A percentile compares a stretch with the other conserved stretches of the same genome.
Evolutionary conservation across 345 rosid genomes (phyloP).

Genomic region (Gossypium thurberi): DNA sequence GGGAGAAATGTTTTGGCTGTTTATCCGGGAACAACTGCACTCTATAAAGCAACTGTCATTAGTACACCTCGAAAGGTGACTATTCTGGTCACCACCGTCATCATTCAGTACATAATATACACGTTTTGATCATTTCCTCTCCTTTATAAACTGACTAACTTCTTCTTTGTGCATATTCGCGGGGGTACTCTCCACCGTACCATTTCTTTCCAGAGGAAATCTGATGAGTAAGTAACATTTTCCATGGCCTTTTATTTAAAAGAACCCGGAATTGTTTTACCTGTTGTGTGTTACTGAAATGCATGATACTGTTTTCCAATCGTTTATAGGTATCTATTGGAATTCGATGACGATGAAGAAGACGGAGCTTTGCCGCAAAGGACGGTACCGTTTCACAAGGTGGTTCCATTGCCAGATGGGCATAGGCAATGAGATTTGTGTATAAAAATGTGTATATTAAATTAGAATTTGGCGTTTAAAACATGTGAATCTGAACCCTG

Average conservation of each 20-base stretch:
- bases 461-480: not conserved
- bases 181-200: constrained; percentile 4
- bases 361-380: constrained; percentile 88
- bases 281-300: not conserved
- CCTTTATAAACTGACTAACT: constrained; percentile 13
- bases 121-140: not conserved
- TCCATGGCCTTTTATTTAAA: not conserved
- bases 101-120: not conserved
- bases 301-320: not conserved
- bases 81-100: not conserved
- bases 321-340: constrained; percentile 63
- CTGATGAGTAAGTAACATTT: constrained; percentile 69
- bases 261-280: not conserved
- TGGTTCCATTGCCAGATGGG: constrained; percentile 79
- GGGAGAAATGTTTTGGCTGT: constrained; percentile 91
- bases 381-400: constrained; percentile 69
- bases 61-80: constrained; percentile 67
- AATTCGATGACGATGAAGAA: constrained; percentile 94
- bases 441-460: constrained; percentile 9
- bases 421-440: constrained; percentile 59
- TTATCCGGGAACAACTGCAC: constrained; percentile 97
- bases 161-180: constrained; percentile 18
- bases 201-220: constrained; percentile 50
- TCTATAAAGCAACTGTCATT: constrained; percentile 89
- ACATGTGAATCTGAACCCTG: not conserved